Conservation (phyloP, 2,329 filamentous ascomycete species). For the Penicillium olsonii region DNA sequence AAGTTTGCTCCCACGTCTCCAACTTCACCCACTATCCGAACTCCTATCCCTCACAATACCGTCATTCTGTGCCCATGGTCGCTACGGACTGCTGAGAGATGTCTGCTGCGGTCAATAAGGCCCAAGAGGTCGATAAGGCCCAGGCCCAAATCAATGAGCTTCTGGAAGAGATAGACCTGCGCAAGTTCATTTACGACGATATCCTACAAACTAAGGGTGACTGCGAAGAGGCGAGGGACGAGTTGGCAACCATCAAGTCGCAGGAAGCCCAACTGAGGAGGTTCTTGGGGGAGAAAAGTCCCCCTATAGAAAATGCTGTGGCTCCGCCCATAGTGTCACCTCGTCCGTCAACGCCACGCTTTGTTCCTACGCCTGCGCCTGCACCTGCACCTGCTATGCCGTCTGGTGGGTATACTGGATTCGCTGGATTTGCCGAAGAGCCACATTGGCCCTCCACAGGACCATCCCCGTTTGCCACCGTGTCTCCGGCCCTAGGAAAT, state of each 20-base stretch:
- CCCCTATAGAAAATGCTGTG: not conserved
- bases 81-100: conserved; percentile 1
- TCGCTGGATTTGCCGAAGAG: not conserved
- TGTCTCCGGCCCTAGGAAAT: not conserved
- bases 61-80: not conserved
- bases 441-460: conserved; percentile 19
- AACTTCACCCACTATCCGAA: not conserved
- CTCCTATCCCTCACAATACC: not conserved
- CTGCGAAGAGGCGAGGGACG: conserved; percentile 29
- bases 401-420: not conserved
- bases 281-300: conserved; percentile 11
- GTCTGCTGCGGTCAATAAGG: conserved; percentile 15
- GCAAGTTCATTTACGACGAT: conserved; percentile 34
- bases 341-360: not conserved
- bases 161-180: conserved; percentile 34
- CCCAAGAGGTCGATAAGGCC: conserved; percentile 23
- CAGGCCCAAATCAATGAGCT: conserved; percentile 32
- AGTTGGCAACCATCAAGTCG: conserved; percentile 24
- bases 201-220: conserved; percentile 28
- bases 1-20: not conserved
- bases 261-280: conserved; percentile 28
- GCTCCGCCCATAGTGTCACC: not conserved
- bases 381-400: not conserved
- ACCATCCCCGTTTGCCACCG: conserved; percentile 17
- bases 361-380: not conserved